Conservation (phyloP, 257 asterid species). For the Petunia secreta region DNA sequence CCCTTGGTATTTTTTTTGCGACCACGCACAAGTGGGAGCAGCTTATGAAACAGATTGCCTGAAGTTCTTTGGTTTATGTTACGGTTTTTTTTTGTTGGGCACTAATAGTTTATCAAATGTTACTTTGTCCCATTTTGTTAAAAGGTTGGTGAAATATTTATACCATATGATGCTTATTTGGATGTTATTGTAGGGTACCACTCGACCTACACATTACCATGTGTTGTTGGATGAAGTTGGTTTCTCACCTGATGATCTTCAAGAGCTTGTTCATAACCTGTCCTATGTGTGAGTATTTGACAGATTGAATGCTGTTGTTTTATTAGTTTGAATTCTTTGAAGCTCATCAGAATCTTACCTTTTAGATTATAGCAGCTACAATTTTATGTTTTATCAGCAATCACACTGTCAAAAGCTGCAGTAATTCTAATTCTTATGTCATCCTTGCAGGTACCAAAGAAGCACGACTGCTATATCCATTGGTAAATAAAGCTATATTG, state of each 20-base stretch:
- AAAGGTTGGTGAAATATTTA: background rate
- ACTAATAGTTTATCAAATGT: background rate
- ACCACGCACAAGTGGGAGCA: background rate
- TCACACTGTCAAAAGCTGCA: background rate
- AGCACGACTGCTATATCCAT: constrained; percentile 95
- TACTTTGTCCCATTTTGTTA: background rate
- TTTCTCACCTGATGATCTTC: constrained; percentile 79
- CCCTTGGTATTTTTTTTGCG: background rate
- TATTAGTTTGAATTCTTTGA: background rate
- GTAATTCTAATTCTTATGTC: background rate
- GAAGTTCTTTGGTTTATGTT: background rate
- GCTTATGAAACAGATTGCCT: background rate
- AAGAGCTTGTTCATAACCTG: constrained; percentile 83
- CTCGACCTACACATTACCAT: constrained; percentile 92
- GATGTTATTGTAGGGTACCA: constrained; percentile 61
- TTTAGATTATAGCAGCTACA: background rate
- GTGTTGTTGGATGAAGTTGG: constrained; percentile 79
- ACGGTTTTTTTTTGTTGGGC: background rate
- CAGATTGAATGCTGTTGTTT: background rate
- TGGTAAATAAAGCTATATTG: constrained; percentile 44
- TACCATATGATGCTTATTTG: constrained; percentile 6
- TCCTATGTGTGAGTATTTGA: constrained; percentile 78
- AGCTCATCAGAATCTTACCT: background rate
- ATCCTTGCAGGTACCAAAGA: constrained; percentile 76
- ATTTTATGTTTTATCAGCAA: background rate